phyloP scores from a whole-genome alignment of 768 basidiomycete species.

The Tylopilus balloui region DNA sequence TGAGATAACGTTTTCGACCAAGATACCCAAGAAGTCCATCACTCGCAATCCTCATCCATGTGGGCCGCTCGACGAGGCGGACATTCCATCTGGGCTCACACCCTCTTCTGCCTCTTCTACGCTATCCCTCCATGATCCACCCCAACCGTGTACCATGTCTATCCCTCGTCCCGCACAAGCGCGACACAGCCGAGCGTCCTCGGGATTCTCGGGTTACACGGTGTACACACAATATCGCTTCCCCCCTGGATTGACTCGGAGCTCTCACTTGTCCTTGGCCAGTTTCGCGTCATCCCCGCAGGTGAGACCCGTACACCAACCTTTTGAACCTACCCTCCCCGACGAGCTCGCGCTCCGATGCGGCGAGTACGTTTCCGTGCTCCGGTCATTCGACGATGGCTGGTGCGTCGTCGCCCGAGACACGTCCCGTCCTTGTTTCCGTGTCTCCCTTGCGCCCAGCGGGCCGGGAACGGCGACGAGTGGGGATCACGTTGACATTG shows the following conservation, averaged over 20 bases:
- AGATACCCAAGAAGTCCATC: slow-evolving; percentile 51
- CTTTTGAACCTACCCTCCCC: slow-evolving; percentile 65
- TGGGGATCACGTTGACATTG: slow-evolving; percentile 53
- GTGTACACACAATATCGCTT: slow-evolving; percentile 14
- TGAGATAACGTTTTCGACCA: slow-evolving; percentile 41
- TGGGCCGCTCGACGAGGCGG: slow-evolving; percentile 43
- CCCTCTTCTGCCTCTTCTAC: slow-evolving; percentile 38
- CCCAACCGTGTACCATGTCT: slow-evolving; percentile 14
- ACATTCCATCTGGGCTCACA: slow-evolving; percentile 39
- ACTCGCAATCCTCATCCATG: slow-evolving; percentile 35
- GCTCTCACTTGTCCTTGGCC: slow-evolving; percentile 10
- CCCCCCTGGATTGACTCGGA: slow-evolving; percentile 1
- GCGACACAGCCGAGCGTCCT: slow-evolving; percentile 34
- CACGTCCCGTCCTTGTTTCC: slow-evolving; percentile 35
- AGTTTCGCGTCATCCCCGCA: slow-evolving; percentile 30
- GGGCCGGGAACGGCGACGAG: slow-evolving; percentile 7
- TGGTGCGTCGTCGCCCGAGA: slow-evolving; percentile 74
- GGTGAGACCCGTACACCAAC: slow-evolving; percentile 55
- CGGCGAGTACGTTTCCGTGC: slow-evolving; percentile 58
- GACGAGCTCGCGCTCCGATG: slow-evolving; percentile 60
- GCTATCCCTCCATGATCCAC: slow-evolving; percentile 26
- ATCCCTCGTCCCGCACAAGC: slow-evolving; percentile 16
- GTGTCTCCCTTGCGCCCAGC: slow-evolving; percentile 32
- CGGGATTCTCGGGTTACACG: slow-evolving; percentile 37
- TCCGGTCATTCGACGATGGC: slow-evolving; percentile 71